Conservation (phyloP, 352 stramenopile genomes). For the Phytophthora kernoviae region DNA sequence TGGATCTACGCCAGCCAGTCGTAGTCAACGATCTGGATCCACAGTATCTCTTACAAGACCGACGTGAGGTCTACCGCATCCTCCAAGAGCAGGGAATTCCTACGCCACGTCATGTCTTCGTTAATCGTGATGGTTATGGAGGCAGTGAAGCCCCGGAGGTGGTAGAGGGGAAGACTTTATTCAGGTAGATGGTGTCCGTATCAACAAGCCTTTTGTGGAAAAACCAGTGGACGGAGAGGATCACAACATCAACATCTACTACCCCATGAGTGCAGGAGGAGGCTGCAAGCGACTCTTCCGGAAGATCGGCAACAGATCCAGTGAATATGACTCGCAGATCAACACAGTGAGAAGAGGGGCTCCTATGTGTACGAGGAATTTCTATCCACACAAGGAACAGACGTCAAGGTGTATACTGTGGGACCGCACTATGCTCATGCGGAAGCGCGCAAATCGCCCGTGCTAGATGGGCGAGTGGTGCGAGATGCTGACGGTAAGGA, state of each 20-base stretch:
- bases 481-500: slow-evolving; percentile 98
- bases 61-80: slow-evolving; percentile 94
- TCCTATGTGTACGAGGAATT: slow-evolving; percentile 99
- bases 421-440: slow-evolving; percentile 99
- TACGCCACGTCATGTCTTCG: slow-evolving; percentile 94
- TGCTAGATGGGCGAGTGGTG: slow-evolving; percentile 98
- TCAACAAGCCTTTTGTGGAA: slow-evolving; percentile 99
- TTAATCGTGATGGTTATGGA: slow-evolving; percentile 93
- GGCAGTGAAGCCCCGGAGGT: slow-evolving; percentile 46
- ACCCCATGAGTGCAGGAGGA: slow-evolving; percentile 97
- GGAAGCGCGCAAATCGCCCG: slow-evolving; percentile 98
- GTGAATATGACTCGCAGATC: slow-evolving; percentile 95
- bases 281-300: slow-evolving; percentile 99
- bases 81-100: slow-evolving; percentile 94
- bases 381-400: slow-evolving; percentile 98
- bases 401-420: slow-evolving; percentile 99
- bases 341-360: slow-evolving; percentile 93
- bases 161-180: slow-evolving; percentile 83
- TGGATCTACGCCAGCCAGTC: slow-evolving; percentile 93
- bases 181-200: slow-evolving; percentile 92
- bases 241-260: slow-evolving; percentile 99
- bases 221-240: slow-evolving; percentile 99
- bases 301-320: slow-evolving; percentile 93
- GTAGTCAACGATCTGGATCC: slow-evolving; percentile 98
- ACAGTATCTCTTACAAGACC: slow-evolving; percentile 95